Evolutionary conservation across 805 yeast species (phyloP).

Genomic region (Saccharomyces jurei): DNA sequence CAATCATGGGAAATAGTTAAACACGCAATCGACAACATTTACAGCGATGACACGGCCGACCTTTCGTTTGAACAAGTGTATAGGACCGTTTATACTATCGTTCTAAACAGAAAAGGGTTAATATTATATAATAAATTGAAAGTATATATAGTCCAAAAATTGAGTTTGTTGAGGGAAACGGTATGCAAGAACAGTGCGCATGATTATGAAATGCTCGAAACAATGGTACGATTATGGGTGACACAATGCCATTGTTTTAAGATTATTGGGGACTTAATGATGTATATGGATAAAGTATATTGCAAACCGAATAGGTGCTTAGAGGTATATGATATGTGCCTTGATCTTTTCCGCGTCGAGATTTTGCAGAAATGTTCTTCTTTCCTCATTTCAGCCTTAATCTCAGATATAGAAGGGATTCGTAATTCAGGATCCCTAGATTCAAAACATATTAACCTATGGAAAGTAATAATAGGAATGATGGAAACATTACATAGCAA

Average conservation of each 20-base stretch:
- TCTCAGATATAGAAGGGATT: slow-evolving; percentile 18
- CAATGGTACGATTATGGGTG: slow-evolving; percentile 45
- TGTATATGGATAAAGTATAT: slow-evolving; percentile 82
- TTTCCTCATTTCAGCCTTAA: slow-evolving; percentile 44
- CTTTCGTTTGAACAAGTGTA: slow-evolving; percentile 79
- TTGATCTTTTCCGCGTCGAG: slow-evolving; percentile 54
- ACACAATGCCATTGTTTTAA: slow-evolving; percentile 67
- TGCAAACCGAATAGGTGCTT: slow-evolving; percentile 61
- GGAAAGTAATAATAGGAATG: slow-evolving; percentile 61
- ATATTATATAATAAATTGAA: slow-evolving; percentile 10
- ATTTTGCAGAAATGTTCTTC: slow-evolving; percentile 45
- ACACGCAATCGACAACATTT: slow-evolving; percentile 65
- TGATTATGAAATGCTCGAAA: slow-evolving; percentile 32
- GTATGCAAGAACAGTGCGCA: slow-evolving; percentile 7
- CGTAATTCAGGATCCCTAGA: slow-evolving; percentile 18
- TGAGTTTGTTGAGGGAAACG: slow-evolving; percentile 4
- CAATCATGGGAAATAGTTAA: slow-evolving; percentile 59
- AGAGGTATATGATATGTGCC: slow-evolving; percentile 64
- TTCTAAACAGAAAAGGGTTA: slow-evolving; percentile 33
- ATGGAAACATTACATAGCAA: slow-evolving; percentile 54
- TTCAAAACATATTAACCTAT: slow-evolving; percentile 32
- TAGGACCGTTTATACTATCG: slow-evolving; percentile 68
- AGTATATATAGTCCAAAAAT: slow-evolving; percentile 7
- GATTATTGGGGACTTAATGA: slow-evolving; percentile 72
- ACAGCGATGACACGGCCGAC: slow-evolving; percentile 59